These are phyloP conservation scores for Boletus sensibilis DNA, from an alignment of 768 basidiomycete genomes.

Conservation along the genomic window DNA sequence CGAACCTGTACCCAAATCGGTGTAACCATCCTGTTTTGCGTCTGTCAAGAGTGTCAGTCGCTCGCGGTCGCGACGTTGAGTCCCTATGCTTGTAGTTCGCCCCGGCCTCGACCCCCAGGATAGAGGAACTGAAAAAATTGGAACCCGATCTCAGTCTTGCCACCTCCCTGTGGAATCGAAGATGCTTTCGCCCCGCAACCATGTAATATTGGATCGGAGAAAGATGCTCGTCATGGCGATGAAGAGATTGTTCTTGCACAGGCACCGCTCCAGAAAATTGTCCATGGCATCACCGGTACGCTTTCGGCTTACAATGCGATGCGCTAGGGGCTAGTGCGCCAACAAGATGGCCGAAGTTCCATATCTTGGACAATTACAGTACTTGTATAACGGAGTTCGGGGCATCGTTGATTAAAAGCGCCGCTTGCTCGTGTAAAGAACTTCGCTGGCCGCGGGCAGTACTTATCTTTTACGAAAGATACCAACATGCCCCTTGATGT, in stretches of 20 bases:
- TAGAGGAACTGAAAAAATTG: not conserved
- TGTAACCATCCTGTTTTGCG: not conserved
- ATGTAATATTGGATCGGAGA: not conserved
- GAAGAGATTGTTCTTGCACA: not conserved
- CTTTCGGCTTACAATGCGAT: not conserved
- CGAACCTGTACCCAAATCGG: not conserved
- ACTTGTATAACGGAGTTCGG: not conserved
- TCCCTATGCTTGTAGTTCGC: not conserved
- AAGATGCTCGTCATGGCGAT: not conserved
- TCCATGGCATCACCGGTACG: not conserved
- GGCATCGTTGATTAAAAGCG: not conserved
- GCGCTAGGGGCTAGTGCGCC: not conserved
- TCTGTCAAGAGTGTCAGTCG: not conserved
- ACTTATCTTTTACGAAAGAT: not conserved
- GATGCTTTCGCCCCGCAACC: not conserved
- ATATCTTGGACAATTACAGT: not conserved
- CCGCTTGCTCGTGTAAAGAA: not conserved
- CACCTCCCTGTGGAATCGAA: not conserved
- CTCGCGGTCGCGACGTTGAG: not conserved
- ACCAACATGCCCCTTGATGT: conserved; percentile 4
- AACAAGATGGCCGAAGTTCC: not conserved
- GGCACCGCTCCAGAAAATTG: not conserved
- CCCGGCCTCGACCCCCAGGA: not conserved
- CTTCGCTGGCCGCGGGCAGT: not conserved
- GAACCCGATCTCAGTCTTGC: not conserved